Conservation (phyloP, 345 rosid species). For the Gossypium raimondii region DNA sequence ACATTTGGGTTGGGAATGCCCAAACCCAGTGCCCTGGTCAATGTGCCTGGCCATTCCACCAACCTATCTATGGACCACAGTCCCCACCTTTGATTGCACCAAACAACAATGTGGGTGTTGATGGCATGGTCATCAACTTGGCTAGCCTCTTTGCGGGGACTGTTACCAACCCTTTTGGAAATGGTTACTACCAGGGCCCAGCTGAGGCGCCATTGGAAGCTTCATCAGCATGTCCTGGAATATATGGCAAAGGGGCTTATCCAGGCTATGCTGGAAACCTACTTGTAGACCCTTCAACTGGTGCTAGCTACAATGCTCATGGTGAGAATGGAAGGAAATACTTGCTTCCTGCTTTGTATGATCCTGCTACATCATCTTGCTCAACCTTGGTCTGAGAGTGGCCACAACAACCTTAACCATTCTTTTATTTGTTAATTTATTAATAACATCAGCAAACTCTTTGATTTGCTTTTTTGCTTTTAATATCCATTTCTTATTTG, state of each 20-base stretch:
- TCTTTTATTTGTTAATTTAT: no score
- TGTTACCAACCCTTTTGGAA: slow-evolving; percentile 72
- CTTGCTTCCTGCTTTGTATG: slow-evolving; percentile 70
- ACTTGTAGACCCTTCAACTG: slow-evolving; percentile 49
- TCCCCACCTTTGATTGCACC: slow-evolving; percentile 58
- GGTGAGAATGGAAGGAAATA: slow-evolving; percentile 66
- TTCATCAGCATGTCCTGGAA: slow-evolving; percentile 67
- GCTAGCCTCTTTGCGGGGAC: slow-evolving; percentile 76
- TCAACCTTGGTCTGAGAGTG: slow-evolving; percentile 43
- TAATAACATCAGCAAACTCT: no score
- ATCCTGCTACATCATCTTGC: slow-evolving; percentile 54
- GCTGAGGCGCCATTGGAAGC: slow-evolving; percentile 66
- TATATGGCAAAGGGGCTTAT: slow-evolving; percentile 73
- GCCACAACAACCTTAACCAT: no score
- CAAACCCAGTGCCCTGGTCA: slow-evolving; percentile 71
- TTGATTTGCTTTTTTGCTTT: no score
- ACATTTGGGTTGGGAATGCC: slow-evolving; percentile 79
- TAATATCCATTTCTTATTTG: no score
- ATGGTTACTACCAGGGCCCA: slow-evolving; percentile 70
- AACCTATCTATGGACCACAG: slow-evolving; percentile 78
- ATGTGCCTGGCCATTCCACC: slow-evolving; percentile 92
- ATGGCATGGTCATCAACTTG: slow-evolving; percentile 73
- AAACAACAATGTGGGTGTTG: slow-evolving; percentile 68
- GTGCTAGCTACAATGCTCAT: slow-evolving; percentile 64
- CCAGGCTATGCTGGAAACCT: slow-evolving; percentile 77